phyloP scores from a whole-genome alignment of 805 yeast genomes.

The Wickerhamomyces xylosicus region DNA sequence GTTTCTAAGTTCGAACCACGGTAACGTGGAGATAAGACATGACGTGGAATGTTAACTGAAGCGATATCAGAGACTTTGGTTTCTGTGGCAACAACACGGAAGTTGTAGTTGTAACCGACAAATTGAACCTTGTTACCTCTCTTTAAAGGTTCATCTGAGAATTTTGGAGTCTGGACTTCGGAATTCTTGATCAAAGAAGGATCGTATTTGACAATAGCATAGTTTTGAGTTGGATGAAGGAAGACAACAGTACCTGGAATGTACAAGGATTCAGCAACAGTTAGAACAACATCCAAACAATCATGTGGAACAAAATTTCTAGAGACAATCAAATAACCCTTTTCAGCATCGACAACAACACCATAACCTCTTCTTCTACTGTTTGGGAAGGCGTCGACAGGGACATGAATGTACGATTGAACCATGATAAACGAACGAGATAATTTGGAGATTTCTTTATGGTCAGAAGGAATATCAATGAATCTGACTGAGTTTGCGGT shows the following conservation, averaged over 20 bases:
- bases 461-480: constrained; percentile 56
- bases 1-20: constrained; percentile 80
- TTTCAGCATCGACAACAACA: constrained; percentile 67
- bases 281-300: constrained; percentile 53
- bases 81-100: constrained; percentile 61
- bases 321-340: constrained; percentile 73
- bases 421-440: constrained; percentile 67
- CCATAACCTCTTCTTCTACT: constrained; percentile 61
- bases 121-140: constrained; percentile 75
- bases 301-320: constrained; percentile 78
- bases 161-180: constrained; percentile 57
- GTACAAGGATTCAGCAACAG: constrained; percentile 78
- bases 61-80: constrained; percentile 72
- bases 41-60: constrained; percentile 62
- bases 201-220: constrained; percentile 76
- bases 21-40: constrained; percentile 63
- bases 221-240: constrained; percentile 80
- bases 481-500: constrained; percentile 58
- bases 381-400: constrained; percentile 67
- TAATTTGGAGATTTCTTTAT: constrained; percentile 39
- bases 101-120: constrained; percentile 67
- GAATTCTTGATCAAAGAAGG: constrained; percentile 59
- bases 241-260: constrained; percentile 75
- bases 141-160: constrained; percentile 43
- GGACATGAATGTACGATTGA: constrained; percentile 50